Evolutionary conservation across 768 basidiomycete genomes (phyloP).

Genomic region (Naganishia vishniacii): DNA sequence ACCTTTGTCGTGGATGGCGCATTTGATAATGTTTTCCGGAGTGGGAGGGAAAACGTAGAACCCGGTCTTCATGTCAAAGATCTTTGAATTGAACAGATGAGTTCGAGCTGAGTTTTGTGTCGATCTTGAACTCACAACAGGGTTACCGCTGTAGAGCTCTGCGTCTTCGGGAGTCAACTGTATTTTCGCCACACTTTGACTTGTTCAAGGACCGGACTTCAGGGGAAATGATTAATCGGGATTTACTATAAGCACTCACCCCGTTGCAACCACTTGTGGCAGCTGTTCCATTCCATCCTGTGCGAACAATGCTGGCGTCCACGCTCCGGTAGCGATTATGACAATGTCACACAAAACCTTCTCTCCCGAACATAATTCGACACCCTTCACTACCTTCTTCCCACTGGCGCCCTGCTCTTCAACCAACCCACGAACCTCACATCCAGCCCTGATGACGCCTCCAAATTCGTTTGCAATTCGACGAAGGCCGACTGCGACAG

Average conservation of each 20-base stretch:
- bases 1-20: constrained; percentile 71
- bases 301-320: constrained; percentile 77
- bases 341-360: constrained; percentile 52
- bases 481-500: constrained; percentile 56
- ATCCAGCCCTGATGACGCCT: constrained; percentile 59
- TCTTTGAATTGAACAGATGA: constrained; percentile 54
- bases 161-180: constrained; percentile 70
- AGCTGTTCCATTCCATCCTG: constrained; percentile 53
- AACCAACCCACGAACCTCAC: constrained; percentile 57
- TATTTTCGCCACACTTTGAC: constrained; percentile 72
- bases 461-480: constrained; percentile 57
- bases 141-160: constrained; percentile 56
- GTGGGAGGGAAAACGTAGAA: constrained; percentile 69
- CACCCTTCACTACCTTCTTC: constrained; percentile 54
- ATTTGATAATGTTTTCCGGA: constrained; percentile 59
- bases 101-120: neutral
- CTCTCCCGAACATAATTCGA: constrained; percentile 59
- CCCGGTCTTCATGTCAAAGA: constrained; percentile 66
- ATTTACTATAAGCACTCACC: too few species aligned
- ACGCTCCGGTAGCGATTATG: constrained; percentile 70
- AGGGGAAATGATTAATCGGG: too few species aligned
- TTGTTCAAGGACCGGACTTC: constrained; percentile 41
- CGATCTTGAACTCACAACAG: constrained; percentile 36
- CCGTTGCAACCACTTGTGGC: constrained; percentile 65
- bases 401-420: constrained; percentile 35